Conservation (phyloP, 345 rosid species). For the Kernera saxatilis region DNA sequence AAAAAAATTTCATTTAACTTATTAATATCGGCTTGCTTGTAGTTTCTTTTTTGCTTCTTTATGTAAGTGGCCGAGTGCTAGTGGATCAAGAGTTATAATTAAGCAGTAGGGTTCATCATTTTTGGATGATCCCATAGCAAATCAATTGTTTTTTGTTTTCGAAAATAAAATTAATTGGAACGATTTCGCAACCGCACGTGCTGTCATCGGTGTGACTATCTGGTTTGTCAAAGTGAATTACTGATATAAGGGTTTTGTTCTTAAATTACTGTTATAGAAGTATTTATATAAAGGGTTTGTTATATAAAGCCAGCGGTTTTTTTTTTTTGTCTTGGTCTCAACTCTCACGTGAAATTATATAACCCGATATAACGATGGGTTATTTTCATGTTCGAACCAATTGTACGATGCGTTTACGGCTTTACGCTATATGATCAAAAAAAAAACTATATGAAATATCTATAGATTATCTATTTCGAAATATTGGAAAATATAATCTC, state of each 20-base stretch:
- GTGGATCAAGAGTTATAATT: conserved; percentile 4
- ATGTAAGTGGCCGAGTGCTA: conserved; percentile 10
- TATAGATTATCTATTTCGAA: too few relatives aligned
- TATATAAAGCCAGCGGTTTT: background rate
- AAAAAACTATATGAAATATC: background rate
- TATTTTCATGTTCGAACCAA: background rate
- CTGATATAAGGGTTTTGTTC: too few relatives aligned
- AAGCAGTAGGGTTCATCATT: background rate
- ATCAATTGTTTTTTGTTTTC: background rate
- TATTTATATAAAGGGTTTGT: too few relatives aligned
- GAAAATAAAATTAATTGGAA: background rate
- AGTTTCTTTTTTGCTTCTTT: conserved; percentile 12
- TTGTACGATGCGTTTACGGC: background rate
- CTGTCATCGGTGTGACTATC: too few relatives aligned
- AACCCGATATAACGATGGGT: background rate
- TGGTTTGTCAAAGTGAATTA: background rate
- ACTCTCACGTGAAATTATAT: background rate
- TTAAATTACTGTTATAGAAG: too few relatives aligned
- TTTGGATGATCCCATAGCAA: background rate
- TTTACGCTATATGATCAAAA: background rate
- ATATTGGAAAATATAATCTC: background rate
- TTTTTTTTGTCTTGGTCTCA: background rate
- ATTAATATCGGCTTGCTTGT: background rate
- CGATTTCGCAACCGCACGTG: background rate
- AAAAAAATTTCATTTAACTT: background rate